These are phyloP conservation scores for Didymella glomerata DNA, from an alignment of 2,329 filamentous ascomycete genomes.

Conservation along the genomic window DNA sequence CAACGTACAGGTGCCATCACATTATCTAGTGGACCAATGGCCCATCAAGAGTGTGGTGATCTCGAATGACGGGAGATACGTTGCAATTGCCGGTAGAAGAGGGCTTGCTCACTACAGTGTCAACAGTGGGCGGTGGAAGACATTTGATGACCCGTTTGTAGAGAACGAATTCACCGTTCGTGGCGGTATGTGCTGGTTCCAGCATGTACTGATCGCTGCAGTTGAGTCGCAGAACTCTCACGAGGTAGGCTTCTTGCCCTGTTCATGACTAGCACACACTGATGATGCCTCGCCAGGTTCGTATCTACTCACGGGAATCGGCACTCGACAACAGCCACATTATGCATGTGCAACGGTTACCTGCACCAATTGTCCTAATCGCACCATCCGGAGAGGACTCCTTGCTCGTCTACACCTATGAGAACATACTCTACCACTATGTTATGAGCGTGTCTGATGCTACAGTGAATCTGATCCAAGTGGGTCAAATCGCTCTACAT, in stretches of 20 bases:
- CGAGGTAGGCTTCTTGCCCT: slow-evolving; percentile 61
- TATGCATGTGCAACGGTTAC: slow-evolving; percentile 78
- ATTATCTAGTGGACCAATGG: slow-evolving; percentile 91
- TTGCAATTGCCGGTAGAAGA: slow-evolving; percentile 92
- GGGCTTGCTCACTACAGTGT: slow-evolving; percentile 96
- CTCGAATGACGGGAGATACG: slow-evolving; percentile 90
- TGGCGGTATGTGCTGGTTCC: slow-evolving; percentile 98
- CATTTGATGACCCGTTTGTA: slow-evolving; percentile 79
- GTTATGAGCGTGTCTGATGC: slow-evolving; percentile 77
- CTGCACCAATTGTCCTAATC: slow-evolving; percentile 87
- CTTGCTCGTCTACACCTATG: slow-evolving; percentile 93
- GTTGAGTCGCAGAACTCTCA: slow-evolving; percentile 86
- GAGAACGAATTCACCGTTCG: slow-evolving; percentile 93
- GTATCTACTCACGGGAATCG: slow-evolving; percentile 90
- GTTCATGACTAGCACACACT: slow-evolving; percentile 2
- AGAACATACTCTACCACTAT: slow-evolving; percentile 95
- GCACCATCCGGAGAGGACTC: slow-evolving; percentile 93
- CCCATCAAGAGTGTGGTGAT: slow-evolving; percentile 87
- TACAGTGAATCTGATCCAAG: slow-evolving; percentile 82
- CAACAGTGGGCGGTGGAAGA: slow-evolving; percentile 94
- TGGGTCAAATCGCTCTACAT: slow-evolving; percentile 98
- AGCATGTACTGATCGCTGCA: slow-evolving; percentile 91
- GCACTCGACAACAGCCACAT: slow-evolving; percentile 76
- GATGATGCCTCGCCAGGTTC: slow-evolving; percentile 61
- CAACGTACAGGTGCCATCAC: slow-evolving; percentile 82